A percentile compares a stretch with the other conserved stretches of the same genome.
phyloP scores from a whole-genome alignment of 345 rosid genomes.

The Brassica juncea region DNA sequence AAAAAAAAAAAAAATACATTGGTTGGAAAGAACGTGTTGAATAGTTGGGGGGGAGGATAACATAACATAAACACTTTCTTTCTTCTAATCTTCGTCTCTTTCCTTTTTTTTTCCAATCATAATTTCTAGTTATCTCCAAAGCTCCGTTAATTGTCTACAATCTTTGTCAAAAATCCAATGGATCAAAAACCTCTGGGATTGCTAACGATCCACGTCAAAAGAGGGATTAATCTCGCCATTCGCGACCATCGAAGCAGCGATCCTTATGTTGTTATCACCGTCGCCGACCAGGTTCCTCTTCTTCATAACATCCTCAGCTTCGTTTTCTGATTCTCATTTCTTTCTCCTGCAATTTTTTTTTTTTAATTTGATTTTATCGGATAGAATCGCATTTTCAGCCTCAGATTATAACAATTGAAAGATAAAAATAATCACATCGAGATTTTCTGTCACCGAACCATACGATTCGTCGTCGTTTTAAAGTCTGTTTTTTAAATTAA shows the following conservation, averaged over 20 bases:
- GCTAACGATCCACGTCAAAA: slow-evolving; percentile 47
- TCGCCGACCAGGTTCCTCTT: slow-evolving; percentile 47
- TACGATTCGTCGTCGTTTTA: neutral
- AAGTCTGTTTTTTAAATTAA: neutral
- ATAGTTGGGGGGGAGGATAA: slow-evolving; percentile 25
- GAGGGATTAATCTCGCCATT: slow-evolving; percentile 52
- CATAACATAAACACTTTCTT: neutral
- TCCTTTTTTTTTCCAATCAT: no score
- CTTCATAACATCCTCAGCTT: neutral
- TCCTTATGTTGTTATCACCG: slow-evolving; percentile 55
- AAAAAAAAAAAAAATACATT: neutral
- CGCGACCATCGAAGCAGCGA: slow-evolving; percentile 55
- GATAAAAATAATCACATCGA: no score
- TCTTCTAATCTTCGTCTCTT: no score
- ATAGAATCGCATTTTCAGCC: neutral
- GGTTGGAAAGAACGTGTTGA: slow-evolving; percentile 33
- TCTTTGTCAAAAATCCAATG: slow-evolving; percentile 27
- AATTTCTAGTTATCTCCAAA: slow-evolving; percentile 5
- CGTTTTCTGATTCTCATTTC: neutral
- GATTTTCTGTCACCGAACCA: no score
- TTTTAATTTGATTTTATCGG: no score
- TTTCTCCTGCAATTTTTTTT: neutral
- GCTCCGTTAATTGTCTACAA: neutral
- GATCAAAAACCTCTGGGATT: slow-evolving; percentile 48
- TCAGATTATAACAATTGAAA: neutral